Percentiles rank a stretch among this genome's conserved stretches.
Conservation (phyloP, 352 stramenopile genomes). For the Blastocystis sp. region DNA sequence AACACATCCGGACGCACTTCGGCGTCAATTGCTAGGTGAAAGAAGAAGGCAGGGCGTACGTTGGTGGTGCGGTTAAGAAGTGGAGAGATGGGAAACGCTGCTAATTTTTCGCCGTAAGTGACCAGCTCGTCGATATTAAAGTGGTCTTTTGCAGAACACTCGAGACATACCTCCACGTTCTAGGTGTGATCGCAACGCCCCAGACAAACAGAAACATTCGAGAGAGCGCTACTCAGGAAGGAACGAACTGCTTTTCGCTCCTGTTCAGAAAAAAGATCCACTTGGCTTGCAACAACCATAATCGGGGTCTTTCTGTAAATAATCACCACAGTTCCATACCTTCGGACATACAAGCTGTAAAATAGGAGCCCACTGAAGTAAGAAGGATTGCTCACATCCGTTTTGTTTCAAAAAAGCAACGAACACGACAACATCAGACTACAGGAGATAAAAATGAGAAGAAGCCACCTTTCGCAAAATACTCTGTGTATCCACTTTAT, state of each 20-base stretch:
- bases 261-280: not conserved
- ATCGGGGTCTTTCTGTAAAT: not conserved
- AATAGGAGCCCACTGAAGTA: not conserved
- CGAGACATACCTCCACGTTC: conserved; percentile 45
- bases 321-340: not conserved
- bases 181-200: not conserved
- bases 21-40: not conserved
- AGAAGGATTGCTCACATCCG: not conserved
- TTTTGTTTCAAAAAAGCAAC: not conserved
- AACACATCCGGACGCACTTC: not conserved
- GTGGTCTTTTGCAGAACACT: conserved; percentile 17
- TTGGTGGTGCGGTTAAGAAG: conserved; percentile 7
- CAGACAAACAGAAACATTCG: not conserved
- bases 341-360: not conserved
- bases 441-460: not conserved
- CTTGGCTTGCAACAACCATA: not conserved
- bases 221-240: not conserved
- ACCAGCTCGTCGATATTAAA: conserved; percentile 24
- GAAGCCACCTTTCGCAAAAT: not conserved
- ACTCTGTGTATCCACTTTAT: not conserved
- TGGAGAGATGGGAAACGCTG: not conserved
- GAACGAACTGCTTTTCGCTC: not conserved
- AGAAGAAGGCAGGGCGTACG: not conserved
- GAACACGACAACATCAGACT: conserved; percentile 32
- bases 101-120: not conserved